These are phyloP conservation scores for Boletellus dicymbophilus DNA, from an alignment of 1,284 basidiomycete genomes.

Conservation along the genomic window DNA sequence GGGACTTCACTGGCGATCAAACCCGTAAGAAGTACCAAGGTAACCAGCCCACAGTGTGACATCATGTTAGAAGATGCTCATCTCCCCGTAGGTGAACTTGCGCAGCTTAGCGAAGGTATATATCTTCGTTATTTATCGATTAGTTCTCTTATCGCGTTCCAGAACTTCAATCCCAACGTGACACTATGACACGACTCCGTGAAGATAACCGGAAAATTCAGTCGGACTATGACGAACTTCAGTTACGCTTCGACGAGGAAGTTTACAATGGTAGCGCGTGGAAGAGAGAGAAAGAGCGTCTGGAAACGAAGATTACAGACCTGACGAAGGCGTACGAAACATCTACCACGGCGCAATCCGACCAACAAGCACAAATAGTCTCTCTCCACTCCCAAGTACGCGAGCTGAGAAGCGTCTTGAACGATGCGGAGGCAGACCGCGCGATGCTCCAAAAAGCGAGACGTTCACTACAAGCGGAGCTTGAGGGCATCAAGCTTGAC, in stretches of 20 bases:
- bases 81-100: conserved; percentile 58
- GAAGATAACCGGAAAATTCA: conserved; percentile 81
- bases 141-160: conserved; percentile 8
- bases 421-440: conserved; percentile 83
- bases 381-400: conserved; percentile 82
- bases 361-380: conserved; percentile 84
- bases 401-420: conserved; percentile 76
- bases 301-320: conserved; percentile 81
- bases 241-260: conserved; percentile 76
- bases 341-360: conserved; percentile 69
- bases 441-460: conserved; percentile 80
- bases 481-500: conserved; percentile 79
- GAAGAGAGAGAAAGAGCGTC: conserved; percentile 85
- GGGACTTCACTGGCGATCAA: conserved; percentile 77
- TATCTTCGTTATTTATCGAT: neutral
- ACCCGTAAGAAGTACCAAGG: conserved; percentile 85
- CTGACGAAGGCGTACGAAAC: conserved; percentile 79
- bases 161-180: conserved; percentile 79
- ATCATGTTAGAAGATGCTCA: conserved; percentile 6
- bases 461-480: conserved; percentile 76
- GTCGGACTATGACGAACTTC: conserved; percentile 77
- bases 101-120: conserved; percentile 77
- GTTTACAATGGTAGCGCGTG: conserved; percentile 76
- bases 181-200: conserved; percentile 70
- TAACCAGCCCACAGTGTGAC: conserved; percentile 30